Evolutionary conservation across 192 early-diverging fungal species (phyloP).

Genomic region (Coemansia sp.): DNA sequence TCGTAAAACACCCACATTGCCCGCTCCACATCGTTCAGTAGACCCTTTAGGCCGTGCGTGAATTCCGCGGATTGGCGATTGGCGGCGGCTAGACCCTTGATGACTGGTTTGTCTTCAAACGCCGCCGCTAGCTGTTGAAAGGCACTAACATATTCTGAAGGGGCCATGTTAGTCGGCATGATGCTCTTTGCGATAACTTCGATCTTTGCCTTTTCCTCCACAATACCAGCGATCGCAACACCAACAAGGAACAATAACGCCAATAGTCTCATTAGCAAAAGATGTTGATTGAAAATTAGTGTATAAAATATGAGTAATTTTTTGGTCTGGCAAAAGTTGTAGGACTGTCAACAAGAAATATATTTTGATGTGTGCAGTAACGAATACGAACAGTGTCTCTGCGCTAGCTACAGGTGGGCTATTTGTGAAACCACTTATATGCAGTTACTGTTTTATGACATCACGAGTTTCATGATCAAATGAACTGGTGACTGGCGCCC

Average conservation of each 20-base stretch:
- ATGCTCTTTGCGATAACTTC: not conserved
- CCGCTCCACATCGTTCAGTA: slow-evolving; percentile 21
- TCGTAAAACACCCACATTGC: slow-evolving; percentile 36
- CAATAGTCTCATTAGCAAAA: not conserved
- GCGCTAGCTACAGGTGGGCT: not conserved
- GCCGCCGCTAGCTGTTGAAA: slow-evolving; percentile 21
- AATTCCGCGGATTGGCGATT: slow-evolving; percentile 12
- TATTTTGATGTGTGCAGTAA: not conserved
- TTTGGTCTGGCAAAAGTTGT: not conserved
- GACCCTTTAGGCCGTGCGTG: slow-evolving; percentile 4
- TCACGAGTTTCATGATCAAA: not conserved
- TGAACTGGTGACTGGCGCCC: not conserved
- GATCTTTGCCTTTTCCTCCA: slow-evolving; percentile 4
- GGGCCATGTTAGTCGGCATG: not conserved
- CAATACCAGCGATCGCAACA: not conserved
- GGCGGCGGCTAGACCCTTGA: not conserved
- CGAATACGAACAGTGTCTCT: not conserved
- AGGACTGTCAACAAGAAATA: not conserved
- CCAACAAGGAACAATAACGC: not conserved
- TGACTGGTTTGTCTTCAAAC: slow-evolving; percentile 1
- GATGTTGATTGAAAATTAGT: not conserved
- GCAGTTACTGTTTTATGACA: not conserved
- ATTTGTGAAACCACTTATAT: not conserved
- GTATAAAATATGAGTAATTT: not conserved
- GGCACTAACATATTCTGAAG: slow-evolving; percentile 1